These are phyloP conservation scores for Sedum album DNA, from an alignment of 164 flowering plant species.

Conservation along the genomic window DNA sequence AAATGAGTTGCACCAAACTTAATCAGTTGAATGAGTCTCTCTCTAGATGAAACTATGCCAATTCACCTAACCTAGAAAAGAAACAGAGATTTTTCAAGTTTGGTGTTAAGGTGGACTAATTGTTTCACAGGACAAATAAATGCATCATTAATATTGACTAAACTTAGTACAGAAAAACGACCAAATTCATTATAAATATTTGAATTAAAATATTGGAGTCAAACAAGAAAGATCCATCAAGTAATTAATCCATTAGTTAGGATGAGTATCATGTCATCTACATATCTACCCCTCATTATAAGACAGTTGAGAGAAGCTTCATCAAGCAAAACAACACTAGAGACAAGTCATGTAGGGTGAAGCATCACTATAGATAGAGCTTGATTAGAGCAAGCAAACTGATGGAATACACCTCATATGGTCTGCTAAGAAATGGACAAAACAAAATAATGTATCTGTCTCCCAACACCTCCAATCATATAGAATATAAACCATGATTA, in stretches of 20 bases:
- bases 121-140: not conserved
- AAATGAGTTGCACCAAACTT: conserved; percentile 1
- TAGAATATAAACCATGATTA: not conserved
- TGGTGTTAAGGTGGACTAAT: not conserved
- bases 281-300: not conserved
- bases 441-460: conserved; percentile 6
- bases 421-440: conserved; percentile 20
- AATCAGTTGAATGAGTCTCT: not conserved
- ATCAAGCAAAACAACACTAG: not conserved
- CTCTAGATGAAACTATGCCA: not conserved
- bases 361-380: conserved; percentile 7
- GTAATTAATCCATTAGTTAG: not conserved
- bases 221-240: not conserved
- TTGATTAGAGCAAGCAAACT: conserved; percentile 16
- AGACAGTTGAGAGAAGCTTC: not conserved
- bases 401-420: conserved; percentile 39
- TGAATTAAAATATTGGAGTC: not conserved
- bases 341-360: not conserved
- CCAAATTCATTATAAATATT: too few relatives aligned
- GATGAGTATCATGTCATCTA: not conserved
- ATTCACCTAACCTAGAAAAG: not conserved
- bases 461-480: conserved; percentile 10
- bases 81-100: not conserved
- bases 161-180: too few relatives aligned
- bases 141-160: too few relatives aligned